Percentiles rank a stretch among this genome's conserved stretches.
Evolutionary conservation across 257 asterid genomes (phyloP).

Genomic region (Rubia yunnanensis): DNA sequence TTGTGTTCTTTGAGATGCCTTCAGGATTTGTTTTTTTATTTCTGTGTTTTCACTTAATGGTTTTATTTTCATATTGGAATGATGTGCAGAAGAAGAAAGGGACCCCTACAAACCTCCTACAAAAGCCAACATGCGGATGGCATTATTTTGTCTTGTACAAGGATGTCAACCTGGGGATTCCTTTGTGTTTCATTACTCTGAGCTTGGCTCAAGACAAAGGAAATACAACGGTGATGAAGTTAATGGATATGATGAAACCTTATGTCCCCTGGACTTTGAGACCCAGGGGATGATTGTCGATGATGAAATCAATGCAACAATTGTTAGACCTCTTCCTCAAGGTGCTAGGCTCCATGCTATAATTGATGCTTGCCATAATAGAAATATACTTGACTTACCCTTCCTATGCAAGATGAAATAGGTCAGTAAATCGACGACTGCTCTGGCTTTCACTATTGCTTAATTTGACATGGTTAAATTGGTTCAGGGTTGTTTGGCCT

Average conservation of each 20-base stretch:
- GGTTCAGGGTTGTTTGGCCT: too few relatives aligned
- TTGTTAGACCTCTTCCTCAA: too few relatives aligned
- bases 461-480: not conserved
- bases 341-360: too few relatives aligned
- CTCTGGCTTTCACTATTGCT: slow-evolving; percentile 1
- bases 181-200: slow-evolving; percentile 80
- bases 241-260: too few relatives aligned
- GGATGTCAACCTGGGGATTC: slow-evolving; percentile 95
- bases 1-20: too few relatives aligned
- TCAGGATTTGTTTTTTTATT: not conserved
- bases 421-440: slow-evolving; percentile 26
- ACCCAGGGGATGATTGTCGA: too few relatives aligned
- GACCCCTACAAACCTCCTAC: slow-evolving; percentile 75
- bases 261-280: too few relatives aligned
- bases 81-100: slow-evolving; percentile 76
- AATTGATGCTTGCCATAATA: too few relatives aligned
- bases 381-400: too few relatives aligned
- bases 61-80: slow-evolving; percentile 2
- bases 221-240: slow-evolving; percentile 83
- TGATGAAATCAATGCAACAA: too few relatives aligned
- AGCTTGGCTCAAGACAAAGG: slow-evolving; percentile 85
- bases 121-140: slow-evolving; percentile 80
- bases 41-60: not conserved
- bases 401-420: too few relatives aligned
- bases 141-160: slow-evolving; percentile 80